Evolutionary conservation across 2,329 filamentous ascomycete species (phyloP), one percentile per base, ranked within the genome.

Genomic region (Cucurbitaria berberidis): DNA sequence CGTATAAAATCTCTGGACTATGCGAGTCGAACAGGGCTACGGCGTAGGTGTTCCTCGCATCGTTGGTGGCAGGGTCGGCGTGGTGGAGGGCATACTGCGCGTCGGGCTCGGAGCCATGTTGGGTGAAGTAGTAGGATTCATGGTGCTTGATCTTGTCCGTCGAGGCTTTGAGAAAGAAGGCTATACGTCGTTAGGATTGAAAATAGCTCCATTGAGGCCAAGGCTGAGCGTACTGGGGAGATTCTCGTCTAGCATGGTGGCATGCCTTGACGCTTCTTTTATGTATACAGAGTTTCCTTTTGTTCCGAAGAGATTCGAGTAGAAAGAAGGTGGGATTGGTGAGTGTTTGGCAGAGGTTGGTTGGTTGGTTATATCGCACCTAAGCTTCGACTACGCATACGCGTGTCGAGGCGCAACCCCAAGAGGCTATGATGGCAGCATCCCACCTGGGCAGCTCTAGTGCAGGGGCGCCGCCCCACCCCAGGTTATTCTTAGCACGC

Each of bases 171-270:
- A 86, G 76, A 67, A 84, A 86, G 77, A 87, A 87, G 47, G 82
- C 83, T 84, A 59, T 44, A 27, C 16, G 3, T 11, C 26, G 55
- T 65, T 59, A 63, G 55, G 64, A 81, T 48, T 84, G 81, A 21
- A 27, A 8, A 19, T 3, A 19, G 26, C 15, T 22, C 9, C 24
- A 45, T 27, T 18, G 36, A 32, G 41, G 39, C 34, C 40, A 24
- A 18, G 38, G 18, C 24, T 44, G 35, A 40, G 43, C 53, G 26
- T 57, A 84, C 82, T 91, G 50, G 93, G 93, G n/a, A 97, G 85
- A 75, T 93, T 96, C 74, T 96, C 91, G 86, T 96, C 92, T 67
- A 96, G 84, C 92, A 96, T 96, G 51, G 65, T 59, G 59, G 53
- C 67, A 70, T 68, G 21, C 40, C 53, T 50, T 29, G 39, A 11